Percentiles rank a stretch among this genome's conserved stretches.
These are phyloP conservation scores for Leccinum variicolor DNA, from an alignment of 768 basidiomycete species.

Conservation along the genomic window DNA sequence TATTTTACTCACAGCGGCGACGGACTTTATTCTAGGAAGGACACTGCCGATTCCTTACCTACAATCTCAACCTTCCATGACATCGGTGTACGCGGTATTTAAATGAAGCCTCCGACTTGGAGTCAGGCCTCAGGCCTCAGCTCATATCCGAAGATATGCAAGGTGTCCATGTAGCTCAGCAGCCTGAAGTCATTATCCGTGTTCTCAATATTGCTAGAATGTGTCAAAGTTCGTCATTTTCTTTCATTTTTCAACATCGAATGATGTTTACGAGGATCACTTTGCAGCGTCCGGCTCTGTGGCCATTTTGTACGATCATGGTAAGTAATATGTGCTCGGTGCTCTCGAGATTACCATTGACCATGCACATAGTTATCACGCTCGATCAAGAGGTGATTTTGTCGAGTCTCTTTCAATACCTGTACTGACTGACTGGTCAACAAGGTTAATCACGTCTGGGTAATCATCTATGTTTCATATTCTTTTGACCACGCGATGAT, in stretches of 20 bases:
- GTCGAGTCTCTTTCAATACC: background rate
- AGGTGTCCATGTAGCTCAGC: background rate
- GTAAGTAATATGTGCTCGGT: background rate
- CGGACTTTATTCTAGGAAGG: no score
- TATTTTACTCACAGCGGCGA: no score
- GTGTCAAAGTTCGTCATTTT: background rate
- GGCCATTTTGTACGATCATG: background rate
- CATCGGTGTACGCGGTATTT: no score
- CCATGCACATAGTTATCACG: constrained; percentile 5
- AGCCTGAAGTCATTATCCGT: background rate
- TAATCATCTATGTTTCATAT: background rate
- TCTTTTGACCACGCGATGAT: background rate
- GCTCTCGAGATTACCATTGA: background rate
- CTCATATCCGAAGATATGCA: background rate
- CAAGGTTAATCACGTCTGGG: background rate
- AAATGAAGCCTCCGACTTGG: no score
- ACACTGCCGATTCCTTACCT: no score
- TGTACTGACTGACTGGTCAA: background rate
- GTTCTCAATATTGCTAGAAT: background rate
- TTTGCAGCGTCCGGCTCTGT: background rate
- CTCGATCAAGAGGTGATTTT: background rate
- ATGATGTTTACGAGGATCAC: background rate
- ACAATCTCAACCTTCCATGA: no score
- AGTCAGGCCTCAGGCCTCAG: no score
- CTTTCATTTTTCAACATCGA: no score